phyloP scores from a whole-genome alignment of 2,329 filamentous ascomycete genomes.

The Cytospora leucostoma region DNA sequence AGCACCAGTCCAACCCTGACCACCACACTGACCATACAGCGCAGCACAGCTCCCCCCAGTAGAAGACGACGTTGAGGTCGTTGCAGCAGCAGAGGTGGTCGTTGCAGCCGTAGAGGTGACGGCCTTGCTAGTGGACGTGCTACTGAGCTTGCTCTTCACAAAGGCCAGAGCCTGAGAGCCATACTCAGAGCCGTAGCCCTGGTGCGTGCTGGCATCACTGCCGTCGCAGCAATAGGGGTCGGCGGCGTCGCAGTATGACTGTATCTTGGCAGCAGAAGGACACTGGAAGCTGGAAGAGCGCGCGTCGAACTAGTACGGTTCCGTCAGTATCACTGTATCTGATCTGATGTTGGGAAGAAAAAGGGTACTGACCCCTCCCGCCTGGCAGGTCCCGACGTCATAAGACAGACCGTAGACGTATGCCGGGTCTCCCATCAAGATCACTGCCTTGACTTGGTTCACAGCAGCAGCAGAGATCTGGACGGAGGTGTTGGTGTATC shows the following conservation, averaged over 20 bases:
- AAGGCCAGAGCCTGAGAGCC: slow-evolving; percentile 60
- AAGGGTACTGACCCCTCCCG: slow-evolving; percentile 52
- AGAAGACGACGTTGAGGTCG: slow-evolving; percentile 11
- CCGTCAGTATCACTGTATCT: not conserved
- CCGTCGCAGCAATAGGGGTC: slow-evolving; percentile 70
- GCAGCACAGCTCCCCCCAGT: slow-evolving; percentile 12
- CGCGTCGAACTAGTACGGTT: slow-evolving; percentile 55
- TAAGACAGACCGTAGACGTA: slow-evolving; percentile 57
- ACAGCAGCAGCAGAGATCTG: slow-evolving; percentile 50
- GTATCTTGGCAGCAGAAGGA: slow-evolving; percentile 51
- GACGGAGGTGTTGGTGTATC: slow-evolving; percentile 46
- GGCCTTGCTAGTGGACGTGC: slow-evolving; percentile 8
- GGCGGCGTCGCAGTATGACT: slow-evolving; percentile 65
- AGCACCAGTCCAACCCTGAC: slow-evolving; percentile 12
- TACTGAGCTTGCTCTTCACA: slow-evolving; percentile 45
- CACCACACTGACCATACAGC: slow-evolving; percentile 23
- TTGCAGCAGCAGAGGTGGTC: slow-evolving; percentile 2
- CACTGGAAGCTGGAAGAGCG: slow-evolving; percentile 60
- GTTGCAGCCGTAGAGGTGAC: slow-evolving; percentile 3
- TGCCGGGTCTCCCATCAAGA: slow-evolving; percentile 66
- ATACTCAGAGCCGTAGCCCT: slow-evolving; percentile 65
- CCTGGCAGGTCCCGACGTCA: slow-evolving; percentile 60
- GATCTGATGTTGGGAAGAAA: slow-evolving; percentile 5
- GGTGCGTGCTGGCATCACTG: slow-evolving; percentile 59
- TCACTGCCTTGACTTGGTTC: slow-evolving; percentile 60